Evolutionary conservation across 148 eudicot species (phyloP), one percentile per base, ranked within the genome.

Genomic region (Cornus controversa): DNA sequence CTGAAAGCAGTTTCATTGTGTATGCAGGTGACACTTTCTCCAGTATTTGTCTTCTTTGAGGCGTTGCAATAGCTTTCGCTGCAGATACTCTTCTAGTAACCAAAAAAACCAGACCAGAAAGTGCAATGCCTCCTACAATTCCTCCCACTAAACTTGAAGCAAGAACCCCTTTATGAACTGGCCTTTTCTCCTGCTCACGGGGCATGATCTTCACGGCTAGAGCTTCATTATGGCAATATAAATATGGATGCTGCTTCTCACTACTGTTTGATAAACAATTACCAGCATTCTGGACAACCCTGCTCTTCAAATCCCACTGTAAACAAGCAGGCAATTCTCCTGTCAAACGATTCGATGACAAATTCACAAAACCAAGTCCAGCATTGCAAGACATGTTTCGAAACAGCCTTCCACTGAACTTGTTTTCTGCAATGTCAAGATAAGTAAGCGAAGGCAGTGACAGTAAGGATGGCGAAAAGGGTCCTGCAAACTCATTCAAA

Each of bases 91-190:
- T 79, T 75, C 85, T 88, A 36, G 82, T 50, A 24, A 84, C 80
- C 40, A 90, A 66, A 5, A 91, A 87, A 76, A 84, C 70, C 73
- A 91, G 64, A 67, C 90, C 89, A 73, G 85, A 77, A 75, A 93
- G 77, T 36, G 88, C 87, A 34, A 90, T 31, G 60, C 84, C 94
- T 31, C 86, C 90, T 27, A 79, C 42, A 74, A 83, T 62, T n/a
- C 87, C 87, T 60, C 97, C 98, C 9, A 85, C 92, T n/a, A 84
- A 84, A 80, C 89, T 86, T 75, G 91, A 84, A 28, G 90, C 96
- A 80, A 91, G 81, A 72, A 90, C 92, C 62, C 80, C 80, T 80
- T 82, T 89, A 16, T 86, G 79, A 57, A 73, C 16, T 1, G 85
- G 68, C 70, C 84, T 74, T 71, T 70, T 87, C 23, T 70, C 66